Conservation (phyloP, 2,329 filamentous ascomycete species). For the Raffaelea arxii region DNA sequence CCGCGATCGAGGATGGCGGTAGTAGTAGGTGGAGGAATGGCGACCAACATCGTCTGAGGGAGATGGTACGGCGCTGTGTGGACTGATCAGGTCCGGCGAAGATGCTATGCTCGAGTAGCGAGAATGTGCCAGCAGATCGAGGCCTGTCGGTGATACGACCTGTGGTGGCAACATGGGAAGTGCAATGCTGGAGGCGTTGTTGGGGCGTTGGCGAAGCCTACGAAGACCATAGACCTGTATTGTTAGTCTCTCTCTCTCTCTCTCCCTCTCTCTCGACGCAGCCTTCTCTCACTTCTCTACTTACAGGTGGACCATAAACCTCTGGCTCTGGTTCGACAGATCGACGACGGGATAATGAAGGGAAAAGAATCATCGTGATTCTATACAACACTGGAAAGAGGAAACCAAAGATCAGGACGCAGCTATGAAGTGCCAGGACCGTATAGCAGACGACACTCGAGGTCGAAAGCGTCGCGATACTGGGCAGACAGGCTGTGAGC, state of each 20-base stretch:
- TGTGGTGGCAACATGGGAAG: not conserved
- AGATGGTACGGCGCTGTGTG: not conserved
- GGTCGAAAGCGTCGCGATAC: not conserved
- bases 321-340: too few relatives aligned
- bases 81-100: not conserved
- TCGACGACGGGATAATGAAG: too few relatives aligned
- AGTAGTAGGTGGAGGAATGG: not conserved
- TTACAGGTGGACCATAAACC: too few relatives aligned
- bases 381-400: not conserved
- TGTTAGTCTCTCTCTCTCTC: too few relatives aligned
- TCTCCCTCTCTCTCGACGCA: too few relatives aligned
- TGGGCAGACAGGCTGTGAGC: not conserved
- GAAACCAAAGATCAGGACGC: not conserved
- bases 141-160: not conserved
- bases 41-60: not conserved
- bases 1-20: not conserved
- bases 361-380: not conserved
- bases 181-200: not conserved
- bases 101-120: not conserved
- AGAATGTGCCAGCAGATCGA: not conserved
- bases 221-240: not conserved
- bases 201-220: not conserved
- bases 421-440: not conserved
- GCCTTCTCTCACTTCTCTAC: too few relatives aligned
- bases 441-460: not conserved